A percentile compares a stretch with the other conserved stretches of the same genome.
Evolutionary conservation across 2,329 filamentous ascomycete species (phyloP).

Genomic region (Clonostachys byssicola): DNA sequence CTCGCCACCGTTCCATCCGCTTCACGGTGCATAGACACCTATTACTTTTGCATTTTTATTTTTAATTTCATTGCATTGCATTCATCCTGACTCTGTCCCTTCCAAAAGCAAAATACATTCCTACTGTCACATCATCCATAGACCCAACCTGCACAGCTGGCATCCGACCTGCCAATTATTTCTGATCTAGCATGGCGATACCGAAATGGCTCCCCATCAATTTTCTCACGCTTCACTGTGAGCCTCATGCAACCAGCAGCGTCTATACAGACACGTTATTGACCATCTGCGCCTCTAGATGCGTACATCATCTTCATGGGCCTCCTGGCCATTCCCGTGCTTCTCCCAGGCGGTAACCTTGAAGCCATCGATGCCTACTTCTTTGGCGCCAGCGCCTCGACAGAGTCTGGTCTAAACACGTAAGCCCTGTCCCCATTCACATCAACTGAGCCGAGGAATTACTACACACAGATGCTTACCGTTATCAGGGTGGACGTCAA

Average conservation of each 20-base stretch:
- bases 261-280: neutral
- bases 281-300: neutral
- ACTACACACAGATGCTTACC: neutral
- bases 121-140: no score
- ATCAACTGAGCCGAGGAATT: neutral
- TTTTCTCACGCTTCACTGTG: constrained; percentile 1
- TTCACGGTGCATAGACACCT: no score
- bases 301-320: constrained; percentile 5
- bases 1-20: no score
- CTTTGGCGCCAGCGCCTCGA: constrained; percentile 42
- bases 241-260: neutral
- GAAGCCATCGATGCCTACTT: constrained; percentile 42
- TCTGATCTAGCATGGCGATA: no score
- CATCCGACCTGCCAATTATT: no score
- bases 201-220: neutral
- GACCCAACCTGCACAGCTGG: no score
- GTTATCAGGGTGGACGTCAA: constrained; percentile 40
- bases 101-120: no score
- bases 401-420: constrained; percentile 47
- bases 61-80: no score
- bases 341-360: constrained; percentile 3
- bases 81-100: no score
- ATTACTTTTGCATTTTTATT: no score
- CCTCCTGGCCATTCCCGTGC: constrained; percentile 1
- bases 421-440: constrained; percentile 13